A percentile compares a stretch with the other conserved stretches of the same genome.
phyloP scores from a whole-genome alignment of 768 basidiomycete genomes.

The Guyanaporus albipodus region DNA sequence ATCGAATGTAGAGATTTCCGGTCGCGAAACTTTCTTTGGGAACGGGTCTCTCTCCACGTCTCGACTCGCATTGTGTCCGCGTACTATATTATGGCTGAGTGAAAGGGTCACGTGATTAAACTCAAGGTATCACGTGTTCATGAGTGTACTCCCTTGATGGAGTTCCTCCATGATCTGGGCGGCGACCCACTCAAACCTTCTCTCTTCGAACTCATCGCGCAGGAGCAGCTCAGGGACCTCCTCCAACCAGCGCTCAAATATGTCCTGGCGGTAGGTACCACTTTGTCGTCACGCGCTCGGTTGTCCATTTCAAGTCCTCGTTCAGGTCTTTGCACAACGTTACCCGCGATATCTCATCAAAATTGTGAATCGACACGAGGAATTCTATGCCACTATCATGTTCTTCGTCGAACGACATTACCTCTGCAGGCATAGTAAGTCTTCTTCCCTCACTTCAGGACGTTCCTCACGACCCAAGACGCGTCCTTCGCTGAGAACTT shows the following conservation, averaged over 20 bases:
- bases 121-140: constrained; percentile 21
- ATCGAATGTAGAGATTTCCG: no score
- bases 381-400: constrained; percentile 90
- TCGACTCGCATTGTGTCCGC: no score
- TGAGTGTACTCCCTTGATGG: constrained; percentile 44
- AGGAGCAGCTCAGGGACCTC: constrained; percentile 88
- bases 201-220: constrained; percentile 87
- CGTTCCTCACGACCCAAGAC: constrained; percentile 43
- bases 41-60: no score
- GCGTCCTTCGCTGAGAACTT: constrained; percentile 96
- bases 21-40: no score
- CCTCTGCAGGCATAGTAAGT: constrained; percentile 77
- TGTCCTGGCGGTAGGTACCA: constrained; percentile 70
- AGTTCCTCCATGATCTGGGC: constrained; percentile 78
- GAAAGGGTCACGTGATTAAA: no score
- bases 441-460: neutral
- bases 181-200: constrained; percentile 73
- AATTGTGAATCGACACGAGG: constrained; percentile 92
- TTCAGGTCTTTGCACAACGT: constrained; percentile 87
- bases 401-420: constrained; percentile 89
- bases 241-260: constrained; percentile 95
- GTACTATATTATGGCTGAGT: no score
- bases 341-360: constrained; percentile 91
- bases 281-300: neutral
- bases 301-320: neutral